Percentiles rank a stretch among this genome's conserved stretches.
phyloP scores from a whole-genome alignment of 768 basidiomycete species.

The Galerina sulciceps region DNA sequence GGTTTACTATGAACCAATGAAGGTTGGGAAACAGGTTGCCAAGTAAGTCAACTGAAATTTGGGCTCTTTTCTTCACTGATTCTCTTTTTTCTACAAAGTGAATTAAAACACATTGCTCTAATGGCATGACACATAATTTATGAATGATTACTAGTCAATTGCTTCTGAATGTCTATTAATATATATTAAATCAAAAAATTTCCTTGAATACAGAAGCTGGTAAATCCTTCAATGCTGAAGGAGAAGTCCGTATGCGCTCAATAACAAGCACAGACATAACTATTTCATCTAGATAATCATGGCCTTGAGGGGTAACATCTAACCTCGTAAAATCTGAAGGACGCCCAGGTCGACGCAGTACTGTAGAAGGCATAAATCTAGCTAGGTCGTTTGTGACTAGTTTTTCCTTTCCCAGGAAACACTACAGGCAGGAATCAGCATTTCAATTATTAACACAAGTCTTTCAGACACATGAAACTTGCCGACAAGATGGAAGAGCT shows the following conservation, averaged over 20 bases:
- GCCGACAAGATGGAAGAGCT: conserved; percentile 11
- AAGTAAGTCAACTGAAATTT: conserved; percentile 49
- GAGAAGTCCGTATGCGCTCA: conserved; percentile 43
- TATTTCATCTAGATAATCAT: conserved; percentile 46
- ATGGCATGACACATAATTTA: conserved; percentile 63
- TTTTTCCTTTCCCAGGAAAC: conserved; percentile 44
- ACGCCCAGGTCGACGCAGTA: conserved; percentile 38
- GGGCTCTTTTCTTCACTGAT: neutral
- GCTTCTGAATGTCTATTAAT: neutral
- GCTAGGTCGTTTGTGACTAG: conserved; percentile 36
- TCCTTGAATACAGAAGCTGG: conserved; percentile 16
- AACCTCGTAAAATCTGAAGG: conserved; percentile 36
- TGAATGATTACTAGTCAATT: too few relatives aligned
- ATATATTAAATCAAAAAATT: conserved; percentile 11
- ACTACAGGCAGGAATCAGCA: conserved; percentile 24
- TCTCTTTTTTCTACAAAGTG: conserved; percentile 45
- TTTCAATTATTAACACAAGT: neutral
- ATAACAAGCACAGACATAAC: conserved; percentile 45
- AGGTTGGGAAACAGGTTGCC: conserved; percentile 89
- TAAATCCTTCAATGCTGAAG: conserved; percentile 26
- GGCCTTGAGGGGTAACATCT: conserved; percentile 42
- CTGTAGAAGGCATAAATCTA: conserved; percentile 39
- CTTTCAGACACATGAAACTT: neutral
- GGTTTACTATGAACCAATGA: conserved; percentile 67
- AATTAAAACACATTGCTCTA: conserved; percentile 80